These are phyloP conservation scores for Neophaeococcomyces aloes DNA, from an alignment of 2,329 filamentous ascomycete species.

Conservation along the genomic window DNA sequence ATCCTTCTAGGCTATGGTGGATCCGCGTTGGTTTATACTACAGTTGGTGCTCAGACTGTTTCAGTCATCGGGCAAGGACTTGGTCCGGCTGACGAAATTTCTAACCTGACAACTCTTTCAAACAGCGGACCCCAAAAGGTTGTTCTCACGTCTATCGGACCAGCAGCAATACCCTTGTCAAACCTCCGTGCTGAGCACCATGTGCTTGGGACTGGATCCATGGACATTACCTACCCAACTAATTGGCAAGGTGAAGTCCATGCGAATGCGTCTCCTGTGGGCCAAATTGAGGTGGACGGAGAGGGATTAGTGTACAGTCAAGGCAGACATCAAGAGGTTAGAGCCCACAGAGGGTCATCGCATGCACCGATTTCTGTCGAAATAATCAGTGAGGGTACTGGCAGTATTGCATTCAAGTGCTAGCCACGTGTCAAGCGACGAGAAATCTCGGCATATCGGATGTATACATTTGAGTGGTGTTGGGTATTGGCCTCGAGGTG, in stretches of 20 bases:
- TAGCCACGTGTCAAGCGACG: not conserved
- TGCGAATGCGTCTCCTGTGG: conserved; percentile 10
- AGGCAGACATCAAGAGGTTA: conserved; percentile 5
- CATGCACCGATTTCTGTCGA: conserved; percentile 4
- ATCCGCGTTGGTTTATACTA: conserved; percentile 36
- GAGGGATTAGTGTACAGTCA: conserved; percentile 17
- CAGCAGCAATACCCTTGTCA: conserved; percentile 12
- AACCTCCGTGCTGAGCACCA: conserved; percentile 17
- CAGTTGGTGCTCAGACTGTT: conserved; percentile 40
- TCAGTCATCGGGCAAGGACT: conserved; percentile 35
- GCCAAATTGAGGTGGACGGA: conserved; percentile 19
- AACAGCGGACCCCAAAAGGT: conserved; percentile 1
- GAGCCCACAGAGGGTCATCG: conserved; percentile 9
- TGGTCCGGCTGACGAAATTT: conserved; percentile 3
- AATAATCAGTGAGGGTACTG: conserved; percentile 13
- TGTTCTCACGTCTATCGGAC: conserved; percentile 2
- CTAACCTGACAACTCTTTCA: conserved; percentile 7
- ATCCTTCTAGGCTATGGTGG: conserved; percentile 37
- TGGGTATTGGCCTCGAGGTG: no score
- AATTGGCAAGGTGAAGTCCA: conserved; percentile 26
- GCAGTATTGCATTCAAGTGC: conserved; percentile 15
- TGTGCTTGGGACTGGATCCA: conserved; percentile 18
- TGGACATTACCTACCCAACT: conserved; percentile 23
- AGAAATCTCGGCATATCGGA: no score
- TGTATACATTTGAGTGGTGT: no score